phyloP scores from a whole-genome alignment of 176 grass and related monocot species.

The Alloteropsis semialata region DNA sequence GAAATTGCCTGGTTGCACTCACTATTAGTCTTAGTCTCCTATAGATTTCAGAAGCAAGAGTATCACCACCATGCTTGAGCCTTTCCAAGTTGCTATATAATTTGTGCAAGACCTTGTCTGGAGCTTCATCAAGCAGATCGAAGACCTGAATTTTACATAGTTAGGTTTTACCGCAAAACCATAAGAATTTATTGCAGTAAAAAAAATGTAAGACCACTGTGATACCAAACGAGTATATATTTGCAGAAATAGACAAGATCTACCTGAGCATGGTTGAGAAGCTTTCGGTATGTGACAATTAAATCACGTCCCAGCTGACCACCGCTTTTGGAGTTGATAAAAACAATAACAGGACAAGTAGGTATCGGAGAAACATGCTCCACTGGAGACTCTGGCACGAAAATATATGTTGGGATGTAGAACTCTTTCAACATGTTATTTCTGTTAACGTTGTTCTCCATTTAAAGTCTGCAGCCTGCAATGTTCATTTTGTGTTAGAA shows the following conservation, averaged over 20 bases:
- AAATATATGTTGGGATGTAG: slow-evolving; percentile 73
- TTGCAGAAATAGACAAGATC: slow-evolving; percentile 16
- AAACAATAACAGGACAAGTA: slow-evolving; percentile 80
- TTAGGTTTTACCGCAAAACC: slow-evolving; percentile 11
- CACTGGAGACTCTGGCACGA: slow-evolving; percentile 32
- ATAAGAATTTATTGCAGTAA: not conserved
- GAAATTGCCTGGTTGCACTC: slow-evolving; percentile 37
- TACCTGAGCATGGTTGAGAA: slow-evolving; percentile 90
- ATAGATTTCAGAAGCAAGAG: slow-evolving; percentile 66
- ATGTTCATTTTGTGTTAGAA: slow-evolving; percentile 10
- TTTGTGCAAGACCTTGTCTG: slow-evolving; percentile 77
- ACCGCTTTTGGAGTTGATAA: slow-evolving; percentile 88
- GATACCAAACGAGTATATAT: not conserved
- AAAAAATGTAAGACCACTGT: slow-evolving; percentile 6
- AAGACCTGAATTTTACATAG: slow-evolving; percentile 66
- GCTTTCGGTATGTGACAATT: slow-evolving; percentile 65
- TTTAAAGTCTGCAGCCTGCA: slow-evolving; percentile 47
- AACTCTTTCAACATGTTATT: slow-evolving; percentile 60
- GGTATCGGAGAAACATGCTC: slow-evolving; percentile 53
- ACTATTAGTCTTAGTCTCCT: slow-evolving; percentile 87
- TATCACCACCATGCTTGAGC: slow-evolving; percentile 62
- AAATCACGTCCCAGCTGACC: slow-evolving; percentile 77
- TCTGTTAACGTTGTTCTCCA: slow-evolving; percentile 34
- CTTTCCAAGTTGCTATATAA: slow-evolving; percentile 81
- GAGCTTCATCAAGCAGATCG: slow-evolving; percentile 67